phyloP scores from a whole-genome alignment of 768 basidiomycete species.

The Clitopilus hobsonii region DNA sequence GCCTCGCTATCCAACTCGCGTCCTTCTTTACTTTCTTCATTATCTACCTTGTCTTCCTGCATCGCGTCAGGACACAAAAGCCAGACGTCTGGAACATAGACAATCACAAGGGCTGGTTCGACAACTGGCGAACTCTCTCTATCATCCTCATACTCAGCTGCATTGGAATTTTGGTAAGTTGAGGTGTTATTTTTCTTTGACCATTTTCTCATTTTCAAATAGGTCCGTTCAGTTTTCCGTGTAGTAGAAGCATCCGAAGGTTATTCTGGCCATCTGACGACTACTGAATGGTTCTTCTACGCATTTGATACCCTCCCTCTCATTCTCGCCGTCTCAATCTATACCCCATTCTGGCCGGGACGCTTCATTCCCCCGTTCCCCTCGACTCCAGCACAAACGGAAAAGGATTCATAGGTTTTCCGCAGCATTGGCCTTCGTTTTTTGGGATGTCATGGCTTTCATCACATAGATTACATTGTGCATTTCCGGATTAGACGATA shows the following conservation, averaged over 20 bases:
- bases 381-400: not conserved
- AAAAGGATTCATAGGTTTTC: not conserved
- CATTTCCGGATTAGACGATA: not conserved
- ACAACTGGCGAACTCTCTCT: slow-evolving; percentile 58
- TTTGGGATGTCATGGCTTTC: not conserved
- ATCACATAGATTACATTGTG: not conserved
- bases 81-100: slow-evolving; percentile 37
- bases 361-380: slow-evolving; percentile 33
- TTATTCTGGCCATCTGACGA: slow-evolving; percentile 51
- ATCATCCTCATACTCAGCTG: slow-evolving; percentile 49
- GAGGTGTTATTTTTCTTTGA: not conserved
- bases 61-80: slow-evolving; percentile 37
- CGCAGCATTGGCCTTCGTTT: no score
- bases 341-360: slow-evolving; percentile 64
- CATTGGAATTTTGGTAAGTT: slow-evolving; percentile 56
- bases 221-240: slow-evolving; percentile 65
- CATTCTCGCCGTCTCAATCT: slow-evolving; percentile 52
- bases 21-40: slow-evolving; percentile 47
- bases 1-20: slow-evolving; percentile 48
- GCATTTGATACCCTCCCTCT: slow-evolving; percentile 62
- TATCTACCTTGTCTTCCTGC: slow-evolving; percentile 44
- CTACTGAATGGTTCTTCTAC: slow-evolving; percentile 61
- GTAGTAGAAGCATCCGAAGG: slow-evolving; percentile 61
- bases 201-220: not conserved
- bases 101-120: slow-evolving; percentile 36